Base-by-base conservation (phyloP, 257 asterid genomes). In the Solanum clarkiae region DNA sequence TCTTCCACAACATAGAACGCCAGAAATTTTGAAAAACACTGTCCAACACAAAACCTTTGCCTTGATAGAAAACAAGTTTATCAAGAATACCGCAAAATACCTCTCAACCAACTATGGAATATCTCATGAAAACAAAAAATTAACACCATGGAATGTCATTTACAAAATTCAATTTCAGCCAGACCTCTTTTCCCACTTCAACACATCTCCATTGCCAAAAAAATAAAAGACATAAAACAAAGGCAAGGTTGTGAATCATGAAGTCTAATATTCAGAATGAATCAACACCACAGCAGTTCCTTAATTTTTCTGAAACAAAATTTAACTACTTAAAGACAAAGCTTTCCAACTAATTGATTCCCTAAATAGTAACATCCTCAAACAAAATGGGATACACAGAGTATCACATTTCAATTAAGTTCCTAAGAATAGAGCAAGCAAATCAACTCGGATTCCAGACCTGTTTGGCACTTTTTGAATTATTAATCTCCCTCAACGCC, bases 391-490 rank as follows among this genome's bases (percentile, higher is more conserved):
- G 8, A 69, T 56, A 56, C 62, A 17, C 22, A 3, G 22, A 56
- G n/a, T 56, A 56, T 10, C 62, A 56, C 51, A 36, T 36, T 69
- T 69, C 77, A 69, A 17, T 69, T 3, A 69, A 4, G 24, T 16
- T 8, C 79, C 79, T 10, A 53, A 53, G 1, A 53, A 26, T 53
- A 53, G 53, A 79, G 11, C 66, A 26, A 51, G 15, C 56, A 84
- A 53, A n/a, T n/a, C 11, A 63, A 49, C 44, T 74, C 49, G 59
- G 84, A 12, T n/a, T 15, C 29, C 13, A 11, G 16, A 93, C 98
- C 97, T 95, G 93, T 86, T 91, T 92, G 75, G 95, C 92, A 20
- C 93, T 82, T 49, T 88, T 22, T 87, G 96, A 90, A 10, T 56
- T 88, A 60, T 80, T 66, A 75, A 96, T 91, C 84, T 89, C 90